Base-by-base conservation (phyloP, 805 yeast species). In the Lipomyces japonicus region DNA sequence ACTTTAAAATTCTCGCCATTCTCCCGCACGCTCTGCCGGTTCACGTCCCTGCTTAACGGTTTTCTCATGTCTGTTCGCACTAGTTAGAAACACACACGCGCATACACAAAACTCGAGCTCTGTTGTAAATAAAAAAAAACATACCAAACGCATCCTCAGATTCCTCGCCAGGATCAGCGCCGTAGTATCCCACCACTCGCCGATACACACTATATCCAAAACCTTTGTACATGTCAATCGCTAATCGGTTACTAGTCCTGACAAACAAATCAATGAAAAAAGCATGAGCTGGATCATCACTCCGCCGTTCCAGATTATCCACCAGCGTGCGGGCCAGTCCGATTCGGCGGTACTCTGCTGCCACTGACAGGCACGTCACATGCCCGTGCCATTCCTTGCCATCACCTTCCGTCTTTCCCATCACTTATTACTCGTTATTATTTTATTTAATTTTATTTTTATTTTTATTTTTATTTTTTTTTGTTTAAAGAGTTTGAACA, bases 381-480 rank as follows among this genome's bases (percentile, higher is more conserved):
- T 93, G 99, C 1, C 95, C 80, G 64, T 93, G 99, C 96, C 97
- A 91, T 52, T 89, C 93, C 41, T 75, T 79, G 3, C 76, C 79
- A 32, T 73, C 73, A 0, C 98, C 98, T 66, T 93, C 98, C 0
- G 95, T 82, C 66, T 93, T 93, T n/a, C 95, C 97, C 80, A 93
- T 80, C 95, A 93, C 57, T 55, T 83, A 90, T 91, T 6, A 18
- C 35, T 6, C 39, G 42, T 26, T 43, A 39, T 10, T 30, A 7
- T 9, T 10, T 10, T 23, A 10, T 12, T 2, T 21, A 44, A 86
- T 23, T 9, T 19, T 4, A 3, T 5, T 36, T n/a, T 18, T 6
- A 25, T 30, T 21, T 10, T 14, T 28, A 25, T 19, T 35, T 23
- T 2, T 24, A 37, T 34, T 39, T 6, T 12, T 7, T 2, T 3